phyloP scores from a whole-genome alignment of 306 rosid genomes.

The Ceratonia siliqua region DNA sequence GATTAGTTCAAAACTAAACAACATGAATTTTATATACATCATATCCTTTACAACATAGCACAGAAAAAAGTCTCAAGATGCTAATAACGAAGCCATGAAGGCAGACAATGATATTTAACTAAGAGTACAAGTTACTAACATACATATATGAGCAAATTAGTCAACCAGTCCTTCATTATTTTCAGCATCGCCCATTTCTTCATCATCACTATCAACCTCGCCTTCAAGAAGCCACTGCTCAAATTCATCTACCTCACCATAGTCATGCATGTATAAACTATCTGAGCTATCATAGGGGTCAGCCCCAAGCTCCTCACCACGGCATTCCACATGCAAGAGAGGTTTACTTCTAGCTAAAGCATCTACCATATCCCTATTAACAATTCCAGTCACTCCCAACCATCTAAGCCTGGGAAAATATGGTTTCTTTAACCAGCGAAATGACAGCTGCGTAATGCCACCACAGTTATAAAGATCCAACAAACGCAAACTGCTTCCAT shows the following conservation, averaged over 20 bases:
- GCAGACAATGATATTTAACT: constrained; percentile 7
- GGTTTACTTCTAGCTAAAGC: constrained; percentile 84
- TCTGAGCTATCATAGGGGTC: constrained; percentile 64
- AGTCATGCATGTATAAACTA: constrained; percentile 54
- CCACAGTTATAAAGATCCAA: constrained; percentile 90
- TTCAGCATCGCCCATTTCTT: constrained; percentile 71
- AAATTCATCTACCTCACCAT: constrained; percentile 80
- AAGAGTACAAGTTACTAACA: constrained; percentile 27
- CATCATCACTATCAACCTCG: constrained; percentile 56
- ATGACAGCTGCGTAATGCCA: constrained; percentile 76
- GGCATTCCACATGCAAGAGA: constrained; percentile 77
- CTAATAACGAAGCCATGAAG: neutral
- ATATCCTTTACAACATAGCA: constrained; percentile 11
- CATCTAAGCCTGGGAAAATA: constrained; percentile 93
- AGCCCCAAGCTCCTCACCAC: constrained; percentile 83
- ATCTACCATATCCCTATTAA: constrained; percentile 79
- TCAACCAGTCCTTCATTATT: constrained; percentile 44
- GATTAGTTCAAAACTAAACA: neutral
- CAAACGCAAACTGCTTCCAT: constrained; percentile 67
- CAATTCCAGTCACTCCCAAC: constrained; percentile 87
- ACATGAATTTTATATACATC: neutral
- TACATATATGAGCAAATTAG: constrained; percentile 21
- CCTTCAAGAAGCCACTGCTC: constrained; percentile 82
- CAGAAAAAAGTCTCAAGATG: neutral
- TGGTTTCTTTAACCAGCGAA: constrained; percentile 87